Evolutionary conservation across 2,329 filamentous ascomycete genomes (phyloP).

Genomic region (Botryotinia globosa): DNA sequence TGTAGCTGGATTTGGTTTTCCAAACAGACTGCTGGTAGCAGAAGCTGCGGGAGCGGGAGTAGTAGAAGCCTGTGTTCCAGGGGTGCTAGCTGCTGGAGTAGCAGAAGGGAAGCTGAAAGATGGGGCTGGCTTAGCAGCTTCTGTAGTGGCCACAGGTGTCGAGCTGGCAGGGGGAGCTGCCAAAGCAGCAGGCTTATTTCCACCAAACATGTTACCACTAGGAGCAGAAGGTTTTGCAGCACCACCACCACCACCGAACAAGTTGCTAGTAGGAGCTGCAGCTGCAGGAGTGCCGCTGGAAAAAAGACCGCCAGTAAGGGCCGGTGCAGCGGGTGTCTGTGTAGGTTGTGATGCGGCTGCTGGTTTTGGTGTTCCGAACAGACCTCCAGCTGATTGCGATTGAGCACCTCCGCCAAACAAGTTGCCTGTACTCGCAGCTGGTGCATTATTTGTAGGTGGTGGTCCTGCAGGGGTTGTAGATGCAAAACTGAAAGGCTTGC

Average conservation of each 20-base stretch:
- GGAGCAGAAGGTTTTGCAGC: constrained; percentile 12
- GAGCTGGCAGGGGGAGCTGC: constrained; percentile 20
- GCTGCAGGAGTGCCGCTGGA: constrained; percentile 9
- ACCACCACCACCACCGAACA: constrained; percentile 15
- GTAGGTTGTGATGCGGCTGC: constrained; percentile 13
- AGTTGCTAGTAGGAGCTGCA: constrained; percentile 15
- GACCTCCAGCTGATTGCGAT: constrained; percentile 9
- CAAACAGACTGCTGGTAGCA: constrained; percentile 20
- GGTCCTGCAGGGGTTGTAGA: constrained; percentile 37
- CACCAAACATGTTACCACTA: constrained; percentile 14
- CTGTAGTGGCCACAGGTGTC: constrained; percentile 22
- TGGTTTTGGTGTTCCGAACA: constrained; percentile 19
- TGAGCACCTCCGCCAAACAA: constrained; percentile 25
- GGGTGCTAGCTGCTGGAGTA: constrained; percentile 23
- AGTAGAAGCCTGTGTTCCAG: constrained; percentile 15
- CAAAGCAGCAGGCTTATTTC: constrained; percentile 17
- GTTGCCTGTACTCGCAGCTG: constrained; percentile 23
- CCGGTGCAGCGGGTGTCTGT: constrained; percentile 13
- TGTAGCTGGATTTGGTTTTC: constrained; percentile 6
- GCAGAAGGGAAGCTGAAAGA: constrained; percentile 27
- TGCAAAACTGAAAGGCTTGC: constrained; percentile 25
- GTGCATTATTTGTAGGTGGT: constrained; percentile 32
- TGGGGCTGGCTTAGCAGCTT: constrained; percentile 24
- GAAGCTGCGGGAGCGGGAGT: constrained; percentile 15
- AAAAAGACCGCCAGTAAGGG: constrained; percentile 12